A percentile compares a stretch with the other conserved stretches of the same genome.
Evolutionary conservation across 2,329 filamentous ascomycete genomes (phyloP).

Genomic region (Colletotrichum nymphaeae): DNA sequence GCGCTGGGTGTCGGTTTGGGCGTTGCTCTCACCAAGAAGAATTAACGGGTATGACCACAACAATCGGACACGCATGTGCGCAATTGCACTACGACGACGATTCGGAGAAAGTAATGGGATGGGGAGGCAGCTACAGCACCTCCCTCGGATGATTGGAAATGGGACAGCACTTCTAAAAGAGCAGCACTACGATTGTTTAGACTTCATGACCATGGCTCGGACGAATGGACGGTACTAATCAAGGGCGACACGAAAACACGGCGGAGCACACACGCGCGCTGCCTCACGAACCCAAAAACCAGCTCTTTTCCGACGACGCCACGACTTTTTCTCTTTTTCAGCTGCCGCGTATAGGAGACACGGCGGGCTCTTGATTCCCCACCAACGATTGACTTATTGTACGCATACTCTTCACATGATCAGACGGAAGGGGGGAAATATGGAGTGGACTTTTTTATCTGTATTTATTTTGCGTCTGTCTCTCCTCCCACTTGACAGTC

Average conservation of each 20-base stretch:
- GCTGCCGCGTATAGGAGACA: slow-evolving; percentile 15
- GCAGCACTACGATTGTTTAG: slow-evolving; percentile 22
- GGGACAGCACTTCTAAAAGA: slow-evolving; percentile 19
- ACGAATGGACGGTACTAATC: slow-evolving; percentile 16
- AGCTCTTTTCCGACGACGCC: slow-evolving; percentile 16
- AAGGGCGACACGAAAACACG: neutral
- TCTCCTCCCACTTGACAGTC: neutral
- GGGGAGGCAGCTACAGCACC: neutral
- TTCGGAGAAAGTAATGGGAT: neutral
- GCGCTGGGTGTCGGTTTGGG: slow-evolving; percentile 66
- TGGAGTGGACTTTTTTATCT: neutral
- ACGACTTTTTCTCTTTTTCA: slow-evolving; percentile 2
- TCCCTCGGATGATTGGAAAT: neutral
- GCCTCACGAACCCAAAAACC: neutral
- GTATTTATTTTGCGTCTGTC: slow-evolving; percentile 23
- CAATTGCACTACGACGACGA: neutral
- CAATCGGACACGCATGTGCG: neutral
- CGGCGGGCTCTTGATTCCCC: slow-evolving; percentile 31
- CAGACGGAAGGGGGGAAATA: slow-evolving; percentile 7
- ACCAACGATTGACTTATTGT: slow-evolving; percentile 17
- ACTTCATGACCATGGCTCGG: slow-evolving; percentile 32
- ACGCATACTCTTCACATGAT: slow-evolving; percentile 32
- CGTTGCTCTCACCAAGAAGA: slow-evolving; percentile 42
- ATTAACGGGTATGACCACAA: slow-evolving; percentile 10
- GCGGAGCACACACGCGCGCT: neutral